A percentile compares a stretch with the other conserved stretches of the same genome.
phyloP scores from a whole-genome alignment of 2,329 filamentous ascomycete genomes.

The Orbilia brochopaga region DNA sequence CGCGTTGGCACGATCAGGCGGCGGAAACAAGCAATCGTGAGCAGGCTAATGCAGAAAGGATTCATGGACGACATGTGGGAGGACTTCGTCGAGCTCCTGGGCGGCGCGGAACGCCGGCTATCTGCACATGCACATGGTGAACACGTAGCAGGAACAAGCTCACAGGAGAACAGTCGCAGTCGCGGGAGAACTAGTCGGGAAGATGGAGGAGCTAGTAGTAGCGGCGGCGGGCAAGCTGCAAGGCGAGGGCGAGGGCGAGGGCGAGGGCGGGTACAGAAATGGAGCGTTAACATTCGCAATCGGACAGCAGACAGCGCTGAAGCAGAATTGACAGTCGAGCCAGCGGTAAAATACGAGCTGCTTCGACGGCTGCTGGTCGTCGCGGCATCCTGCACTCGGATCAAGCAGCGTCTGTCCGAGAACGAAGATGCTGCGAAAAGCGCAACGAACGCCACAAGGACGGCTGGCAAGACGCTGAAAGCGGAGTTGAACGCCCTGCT shows the following conservation, averaged over 20 bases:
- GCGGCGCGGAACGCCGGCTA: constrained; percentile 11
- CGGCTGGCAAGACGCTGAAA: constrained; percentile 12
- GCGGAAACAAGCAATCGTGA: constrained; percentile 12
- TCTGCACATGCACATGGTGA: background rate
- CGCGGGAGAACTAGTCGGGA: constrained; percentile 16
- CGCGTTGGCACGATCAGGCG: constrained; percentile 4
- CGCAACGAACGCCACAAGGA: constrained; percentile 18
- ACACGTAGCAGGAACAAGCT: constrained; percentile 2
- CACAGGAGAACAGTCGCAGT: constrained; percentile 32
- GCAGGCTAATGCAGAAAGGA: constrained; percentile 16
- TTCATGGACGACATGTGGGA: constrained; percentile 31
- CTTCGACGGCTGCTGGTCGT: constrained; percentile 26
- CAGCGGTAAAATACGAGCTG: constrained; percentile 31
- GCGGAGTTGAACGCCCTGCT: constrained; percentile 17
- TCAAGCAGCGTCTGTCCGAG: constrained; percentile 17
- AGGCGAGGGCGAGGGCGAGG: background rate
- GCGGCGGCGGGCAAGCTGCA: background rate
- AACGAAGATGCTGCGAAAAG: constrained; percentile 12
- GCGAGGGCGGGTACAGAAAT: background rate
- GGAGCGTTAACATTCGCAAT: constrained; percentile 19
- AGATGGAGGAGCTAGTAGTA: constrained; percentile 1
- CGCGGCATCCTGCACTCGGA: constrained; percentile 5
- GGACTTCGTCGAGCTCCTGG: constrained; percentile 24
- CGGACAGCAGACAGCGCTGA: constrained; percentile 20
- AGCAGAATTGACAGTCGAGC: constrained; percentile 3